Evolutionary conservation across 2,329 filamentous ascomycete species (phyloP), one percentile per base, ranked within the genome.

Genomic region (Bipolaris oryzae): DNA sequence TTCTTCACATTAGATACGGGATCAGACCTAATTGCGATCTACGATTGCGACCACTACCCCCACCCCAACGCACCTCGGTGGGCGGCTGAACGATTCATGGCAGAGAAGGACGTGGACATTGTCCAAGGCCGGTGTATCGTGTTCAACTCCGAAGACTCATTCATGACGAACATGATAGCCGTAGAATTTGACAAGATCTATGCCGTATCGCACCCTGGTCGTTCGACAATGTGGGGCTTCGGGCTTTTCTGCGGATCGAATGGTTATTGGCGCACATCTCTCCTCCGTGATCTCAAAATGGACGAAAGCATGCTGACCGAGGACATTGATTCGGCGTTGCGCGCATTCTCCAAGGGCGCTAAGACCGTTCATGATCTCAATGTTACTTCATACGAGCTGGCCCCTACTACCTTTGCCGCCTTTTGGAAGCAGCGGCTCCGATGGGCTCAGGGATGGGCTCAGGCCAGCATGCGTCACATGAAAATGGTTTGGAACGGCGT

Each of bases 171-270:
- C 44, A 79, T 82, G 78, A 81, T 82, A 15, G 74, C 78, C 2
- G 77, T 82, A 33, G 80, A 82, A 58, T 82, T 82, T 53, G 80
- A 82, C 67, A 82, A 82, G 66, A 82, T 82, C 56, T 82, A 82
- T 60, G 80, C 80, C 2, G 80, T 81, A 10, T 81, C 80, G 10
- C 80, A 82, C 60, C 80, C 80, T 1, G 80, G 80, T 5, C 75
- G 80, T 9, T 76, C 78, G 9, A 73, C 76, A 5, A 77, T 82
- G 73, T 82, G 77, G 67, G 77, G 75, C 4, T 82, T 82, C 53
- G 80, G 80, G 13, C 74, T 82, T 5, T 82, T 82, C 68, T 81
- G 78, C 50, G 80, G 80, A 7, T 79, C 77, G 23, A 82, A 82
- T 54, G 80, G 80, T 1, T 82, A 80, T 66, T 82, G 80, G 80